phyloP scores from a whole-genome alignment of 176 grass and related monocot genomes.

The Coix lacrymajobi region DNA sequence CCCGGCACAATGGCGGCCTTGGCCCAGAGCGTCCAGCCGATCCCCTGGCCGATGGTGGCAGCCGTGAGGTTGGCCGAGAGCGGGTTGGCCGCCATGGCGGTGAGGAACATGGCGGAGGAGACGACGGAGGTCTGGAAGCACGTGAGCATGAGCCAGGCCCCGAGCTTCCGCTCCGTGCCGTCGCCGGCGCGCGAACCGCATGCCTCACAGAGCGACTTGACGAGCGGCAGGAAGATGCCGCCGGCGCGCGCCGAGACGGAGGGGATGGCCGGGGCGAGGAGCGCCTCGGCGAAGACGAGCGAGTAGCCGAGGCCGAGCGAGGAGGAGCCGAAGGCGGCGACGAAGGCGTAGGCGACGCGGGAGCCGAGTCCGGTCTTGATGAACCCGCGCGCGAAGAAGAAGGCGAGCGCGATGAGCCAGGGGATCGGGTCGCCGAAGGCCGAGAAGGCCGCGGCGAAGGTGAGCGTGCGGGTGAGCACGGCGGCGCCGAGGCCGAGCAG shows the following conservation, averaged over 20 bases:
- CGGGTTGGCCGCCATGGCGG: constrained; percentile 88
- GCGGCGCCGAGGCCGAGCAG: constrained; percentile 87
- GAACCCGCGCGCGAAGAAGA: constrained; percentile 95
- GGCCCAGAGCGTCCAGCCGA: constrained; percentile 97
- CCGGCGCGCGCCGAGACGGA: constrained; percentile 83
- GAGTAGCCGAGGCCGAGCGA: constrained; percentile 88
- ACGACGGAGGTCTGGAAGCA: constrained; percentile 95
- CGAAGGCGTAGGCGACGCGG: constrained; percentile 89
- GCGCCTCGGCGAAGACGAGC: constrained; percentile 90
- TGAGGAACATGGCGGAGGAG: constrained; percentile 95
- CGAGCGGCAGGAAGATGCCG: constrained; percentile 89
- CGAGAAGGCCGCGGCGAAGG: constrained; percentile 88
- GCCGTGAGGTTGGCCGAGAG: constrained; percentile 81
- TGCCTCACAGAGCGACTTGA: constrained; percentile 80
- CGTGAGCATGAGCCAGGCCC: constrained; percentile 96
- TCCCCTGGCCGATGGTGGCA: constrained; percentile 56
- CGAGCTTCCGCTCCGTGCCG: constrained; percentile 64
- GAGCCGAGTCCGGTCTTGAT: constrained; percentile 92
- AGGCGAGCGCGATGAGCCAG: constrained; percentile 98
- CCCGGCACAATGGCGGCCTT: constrained; percentile 86
- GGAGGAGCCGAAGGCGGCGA: constrained; percentile 73
- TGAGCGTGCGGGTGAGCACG: constrained; percentile 77
- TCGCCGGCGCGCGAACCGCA: constrained; percentile 77
- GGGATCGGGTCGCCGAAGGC: constrained; percentile 97
- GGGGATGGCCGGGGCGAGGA: constrained; percentile 87